Evolutionary conservation across 371 early-diverging fungal species (phyloP), one percentile per base, ranked within the genome.

Genomic region (Mucor velutinosus): DNA sequence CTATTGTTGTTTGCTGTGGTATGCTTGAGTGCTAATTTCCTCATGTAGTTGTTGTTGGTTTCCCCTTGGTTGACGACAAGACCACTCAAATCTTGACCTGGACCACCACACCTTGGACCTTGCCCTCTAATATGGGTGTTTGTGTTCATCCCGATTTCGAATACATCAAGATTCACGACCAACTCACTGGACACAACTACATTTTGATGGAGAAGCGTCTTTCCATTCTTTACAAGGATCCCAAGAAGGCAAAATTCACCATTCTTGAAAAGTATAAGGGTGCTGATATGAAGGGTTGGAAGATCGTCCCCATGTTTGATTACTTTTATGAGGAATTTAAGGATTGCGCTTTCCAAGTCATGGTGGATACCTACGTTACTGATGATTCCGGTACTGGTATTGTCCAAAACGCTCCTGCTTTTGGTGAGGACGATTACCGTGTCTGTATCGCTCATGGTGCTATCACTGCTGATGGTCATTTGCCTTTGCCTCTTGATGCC

Each of bases 41-140:
- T 43, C 43, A 17, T 19, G 30, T 73, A 76, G 95, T 97, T 56
- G 94, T 97, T 43, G 90, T 99, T 35, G 88, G 96, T n/a, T 98
- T 99, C 89, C 98, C 99, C 60, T 87, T 95, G 58, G 73, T 90
- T 56, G 82, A 81, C 35, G 98, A 97, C 57, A 92, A 95, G 19
- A 71, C 86, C 1, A 92, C 93, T 21, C 79, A 89, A 39, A 76
- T 99, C 64, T 85, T 99, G 35, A 98, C 98, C 3, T 99, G 99
- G 99, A 99, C 99, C 25, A 99, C 99, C 53, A 99, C 99, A 6
- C 99, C 99, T 39, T 99, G 99, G 99, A 99, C 99, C 17, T 82
- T 99, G 62, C 99, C 99, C 32, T 92, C 94, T 75, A 99, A 99
- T 84, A 82, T 97, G 81, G 99, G 93, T 57, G 87, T 99, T 2